Conservation (phyloP, 495 filamentous ascomycete species). For the Penicillium nucicola region DNA sequence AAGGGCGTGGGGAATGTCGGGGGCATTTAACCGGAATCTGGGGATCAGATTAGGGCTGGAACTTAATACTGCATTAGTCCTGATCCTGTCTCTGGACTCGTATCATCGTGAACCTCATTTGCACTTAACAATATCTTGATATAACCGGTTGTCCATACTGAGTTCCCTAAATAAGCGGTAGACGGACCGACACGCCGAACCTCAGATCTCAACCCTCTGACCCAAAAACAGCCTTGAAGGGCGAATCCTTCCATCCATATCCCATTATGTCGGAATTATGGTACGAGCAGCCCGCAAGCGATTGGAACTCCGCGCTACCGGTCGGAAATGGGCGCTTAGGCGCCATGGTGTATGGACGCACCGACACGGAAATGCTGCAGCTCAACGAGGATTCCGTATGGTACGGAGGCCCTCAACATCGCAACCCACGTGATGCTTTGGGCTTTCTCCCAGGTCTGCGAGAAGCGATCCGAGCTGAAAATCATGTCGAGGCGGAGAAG, state of each 20-base stretch:
- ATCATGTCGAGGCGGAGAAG: conserved; percentile 40
- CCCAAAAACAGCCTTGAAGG: not conserved
- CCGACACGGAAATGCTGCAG: conserved; percentile 42
- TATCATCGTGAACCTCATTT: too few species aligned
- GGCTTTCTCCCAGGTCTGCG: conserved; percentile 34
- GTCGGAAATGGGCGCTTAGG: conserved; percentile 55
- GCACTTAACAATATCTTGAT: too few species aligned
- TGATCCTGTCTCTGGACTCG: too few species aligned
- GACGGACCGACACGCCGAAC: conserved; percentile 2
- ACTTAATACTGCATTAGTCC: not conserved
- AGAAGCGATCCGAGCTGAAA: conserved; percentile 36
- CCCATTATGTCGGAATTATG: conserved; percentile 28
- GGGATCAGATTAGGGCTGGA: not conserved
- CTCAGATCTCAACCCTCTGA: not conserved
- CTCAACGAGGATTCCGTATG: conserved; percentile 55
- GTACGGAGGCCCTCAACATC: conserved; percentile 47
- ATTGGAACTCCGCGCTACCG: conserved; percentile 31
- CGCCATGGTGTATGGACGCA: conserved; percentile 46
- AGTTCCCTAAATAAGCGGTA: not conserved
- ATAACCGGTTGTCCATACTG: too few species aligned
- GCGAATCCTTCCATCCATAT: too few species aligned
- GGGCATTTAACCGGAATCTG: conserved; percentile 6
- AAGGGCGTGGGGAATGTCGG: not conserved
- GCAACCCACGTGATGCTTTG: conserved; percentile 37
- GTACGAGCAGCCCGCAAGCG: conserved; percentile 23